Evolutionary conservation across 345 rosid species (phyloP).

Genomic region (Corchorus capsularis): DNA sequence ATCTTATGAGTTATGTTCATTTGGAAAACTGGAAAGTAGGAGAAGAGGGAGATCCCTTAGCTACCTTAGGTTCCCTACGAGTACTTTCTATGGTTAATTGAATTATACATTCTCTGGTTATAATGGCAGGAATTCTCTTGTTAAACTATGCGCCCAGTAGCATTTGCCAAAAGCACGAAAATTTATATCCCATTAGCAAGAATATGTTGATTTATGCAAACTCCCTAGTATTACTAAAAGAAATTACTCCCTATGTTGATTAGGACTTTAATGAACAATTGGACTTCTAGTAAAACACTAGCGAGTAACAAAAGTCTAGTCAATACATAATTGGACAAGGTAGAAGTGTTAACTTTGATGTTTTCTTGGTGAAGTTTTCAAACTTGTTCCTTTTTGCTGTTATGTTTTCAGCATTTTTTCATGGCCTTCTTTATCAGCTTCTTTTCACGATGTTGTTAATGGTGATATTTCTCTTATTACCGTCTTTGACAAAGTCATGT

Average conservation of each 20-base stretch:
- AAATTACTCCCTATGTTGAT: background rate
- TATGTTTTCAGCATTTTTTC: background rate
- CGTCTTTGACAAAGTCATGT: background rate
- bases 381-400: no score
- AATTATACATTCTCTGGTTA: background rate
- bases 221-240: background rate
- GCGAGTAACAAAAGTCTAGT: background rate
- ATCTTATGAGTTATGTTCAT: background rate
- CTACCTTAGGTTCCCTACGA: background rate
- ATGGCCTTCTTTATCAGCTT: no score
- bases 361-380: background rate
- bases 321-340: no score
- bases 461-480: background rate
- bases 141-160: background rate
- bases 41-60: background rate
- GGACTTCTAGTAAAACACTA: background rate
- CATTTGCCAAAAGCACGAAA: no score
- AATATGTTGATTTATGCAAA: background rate
- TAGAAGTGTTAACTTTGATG: no score
- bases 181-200: background rate
- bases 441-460: background rate
- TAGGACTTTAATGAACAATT: background rate
- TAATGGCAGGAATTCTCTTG: background rate
- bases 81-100: background rate
- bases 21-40: background rate